phyloP scores from a whole-genome alignment of 352 stramenopile genomes.

The Globisporangium nunn region DNA sequence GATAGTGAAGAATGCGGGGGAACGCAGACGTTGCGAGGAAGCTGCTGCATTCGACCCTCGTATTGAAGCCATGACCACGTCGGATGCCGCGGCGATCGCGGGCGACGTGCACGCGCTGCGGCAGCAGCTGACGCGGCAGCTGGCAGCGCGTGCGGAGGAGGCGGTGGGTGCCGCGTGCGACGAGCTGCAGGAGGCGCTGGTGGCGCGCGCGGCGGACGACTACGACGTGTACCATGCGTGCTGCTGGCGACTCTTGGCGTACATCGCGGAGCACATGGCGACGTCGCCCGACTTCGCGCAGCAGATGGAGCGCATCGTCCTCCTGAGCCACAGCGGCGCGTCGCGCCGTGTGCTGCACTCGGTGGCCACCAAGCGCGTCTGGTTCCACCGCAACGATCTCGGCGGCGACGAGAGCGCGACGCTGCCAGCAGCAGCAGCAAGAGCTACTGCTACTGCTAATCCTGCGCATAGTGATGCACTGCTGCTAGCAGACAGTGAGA shows the following conservation, averaged over 20 bases:
- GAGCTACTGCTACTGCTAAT: too few species aligned
- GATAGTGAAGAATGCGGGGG: too few species aligned
- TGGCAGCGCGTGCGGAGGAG: conserved; percentile 10
- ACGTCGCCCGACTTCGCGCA: conserved; percentile 40
- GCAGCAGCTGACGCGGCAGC: conserved; percentile 27
- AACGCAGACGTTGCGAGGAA: too few species aligned
- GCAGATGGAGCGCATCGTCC: conserved; percentile 69
- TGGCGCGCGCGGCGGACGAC: conserved; percentile 9
- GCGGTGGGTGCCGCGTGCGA: conserved; percentile 9
- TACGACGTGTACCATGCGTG: conserved; percentile 55
- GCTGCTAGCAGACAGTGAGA: too few species aligned
- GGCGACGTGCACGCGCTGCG: conserved; percentile 4
- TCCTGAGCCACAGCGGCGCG: conserved; percentile 49
- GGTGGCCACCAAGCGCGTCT: conserved; percentile 61
- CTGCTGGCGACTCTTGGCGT: conserved; percentile 51
- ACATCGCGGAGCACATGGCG: conserved; percentile 59
- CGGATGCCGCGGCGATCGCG: too few species aligned
- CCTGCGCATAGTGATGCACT: too few species aligned
- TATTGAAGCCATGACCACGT: too few species aligned
- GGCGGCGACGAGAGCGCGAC: not conserved
- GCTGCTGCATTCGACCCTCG: too few species aligned
- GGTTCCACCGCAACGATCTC: conserved; percentile 25
- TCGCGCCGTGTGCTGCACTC: conserved; percentile 35
- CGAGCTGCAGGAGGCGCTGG: too few species aligned
- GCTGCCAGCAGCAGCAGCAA: too few species aligned